Evolutionary conservation across 169 alveolate species (phyloP), one percentile per base, ranked within the genome.

Genomic region (Babesia bovis): DNA sequence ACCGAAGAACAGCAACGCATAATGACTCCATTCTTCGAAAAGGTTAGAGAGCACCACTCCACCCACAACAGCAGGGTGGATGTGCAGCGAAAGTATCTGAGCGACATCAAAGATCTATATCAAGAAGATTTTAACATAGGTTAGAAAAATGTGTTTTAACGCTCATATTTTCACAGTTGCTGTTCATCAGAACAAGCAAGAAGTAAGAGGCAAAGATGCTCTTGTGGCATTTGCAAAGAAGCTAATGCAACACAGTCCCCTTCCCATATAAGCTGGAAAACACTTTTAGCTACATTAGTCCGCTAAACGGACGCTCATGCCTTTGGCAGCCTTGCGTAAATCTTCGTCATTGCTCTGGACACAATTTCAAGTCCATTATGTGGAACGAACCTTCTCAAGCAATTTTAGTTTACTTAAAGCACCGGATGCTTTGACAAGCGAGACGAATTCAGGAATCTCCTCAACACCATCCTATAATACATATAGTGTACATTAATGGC

Each of bases 71-170:
- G 92, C 30, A 49, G 95, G 45, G 84, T 96, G 28, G 91, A 89
- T 58, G 94, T 97, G 96, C 98, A 97, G 87, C 85, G 94, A 74
- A 96, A 96, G 88, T 97, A 97, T 75, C 84, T 96, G 32, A 93
- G 91, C 63, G 97, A 96, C 83, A 94, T 97, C 26, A 78, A 93
- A 66, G 99, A 96, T 58, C 87, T 98, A 72, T 98, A 96, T 85
- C 97, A 96, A 49, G 76, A 72, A 21, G 99, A 97, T 69, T 96
- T 98, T 84, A 98, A 98, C 87, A 94, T 98, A 23, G 95, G 93
- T 88, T 55, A 23, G 93, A 28, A n/a, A 0, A 28, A 9, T 1
- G 52, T 30, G 26, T 12, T 35, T 3, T 15, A 26, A 12, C 0
- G 2, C 4, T 21, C 42, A 66, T 17, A 12, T 6, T n/a, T 23